Conservation (phyloP, 441 rosid species). For the Syzygium malaccense region DNA sequence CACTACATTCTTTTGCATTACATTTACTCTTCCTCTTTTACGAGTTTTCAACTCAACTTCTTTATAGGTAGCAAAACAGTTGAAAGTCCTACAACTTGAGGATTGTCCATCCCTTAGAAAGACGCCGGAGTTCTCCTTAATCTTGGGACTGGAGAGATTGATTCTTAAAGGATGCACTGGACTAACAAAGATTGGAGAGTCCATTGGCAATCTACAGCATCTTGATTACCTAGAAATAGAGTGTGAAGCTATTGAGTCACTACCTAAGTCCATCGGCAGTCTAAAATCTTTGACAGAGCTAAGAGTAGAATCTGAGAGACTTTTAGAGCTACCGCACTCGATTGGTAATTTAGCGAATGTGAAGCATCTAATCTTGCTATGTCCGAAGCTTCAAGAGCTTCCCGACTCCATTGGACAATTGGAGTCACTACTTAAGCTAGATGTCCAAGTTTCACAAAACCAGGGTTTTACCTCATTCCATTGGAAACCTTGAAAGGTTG, state of each 20-base stretch:
- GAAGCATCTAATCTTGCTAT: too few species aligned
- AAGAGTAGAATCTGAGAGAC: background rate
- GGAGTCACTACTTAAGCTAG: too few species aligned
- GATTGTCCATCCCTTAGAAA: background rate
- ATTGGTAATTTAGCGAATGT: too few species aligned
- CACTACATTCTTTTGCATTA: rapidly evolving
- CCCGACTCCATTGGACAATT: too few species aligned
- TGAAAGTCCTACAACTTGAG: background rate
- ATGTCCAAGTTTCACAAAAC: rapidly evolving
- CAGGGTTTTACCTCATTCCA: too few species aligned
- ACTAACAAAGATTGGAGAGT: too few species aligned
- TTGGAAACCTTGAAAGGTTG: too few species aligned
- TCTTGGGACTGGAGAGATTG: rapidly evolving
- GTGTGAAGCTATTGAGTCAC: background rate
- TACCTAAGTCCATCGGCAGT: rapidly evolving
- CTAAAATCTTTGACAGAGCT: background rate
- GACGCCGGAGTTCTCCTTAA: rapidly evolving
- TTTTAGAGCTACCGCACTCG: too few species aligned
- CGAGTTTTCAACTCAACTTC: background rate
- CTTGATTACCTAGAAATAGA: too few species aligned
- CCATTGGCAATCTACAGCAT: too few species aligned
- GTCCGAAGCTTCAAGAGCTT: too few species aligned
- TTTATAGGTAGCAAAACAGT: background rate
- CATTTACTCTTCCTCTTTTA: background rate
- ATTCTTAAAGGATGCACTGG: too few species aligned